Evolutionary conservation across 495 filamentous ascomycete genomes (phyloP).

Genomic region (Neurospora sp.): DNA sequence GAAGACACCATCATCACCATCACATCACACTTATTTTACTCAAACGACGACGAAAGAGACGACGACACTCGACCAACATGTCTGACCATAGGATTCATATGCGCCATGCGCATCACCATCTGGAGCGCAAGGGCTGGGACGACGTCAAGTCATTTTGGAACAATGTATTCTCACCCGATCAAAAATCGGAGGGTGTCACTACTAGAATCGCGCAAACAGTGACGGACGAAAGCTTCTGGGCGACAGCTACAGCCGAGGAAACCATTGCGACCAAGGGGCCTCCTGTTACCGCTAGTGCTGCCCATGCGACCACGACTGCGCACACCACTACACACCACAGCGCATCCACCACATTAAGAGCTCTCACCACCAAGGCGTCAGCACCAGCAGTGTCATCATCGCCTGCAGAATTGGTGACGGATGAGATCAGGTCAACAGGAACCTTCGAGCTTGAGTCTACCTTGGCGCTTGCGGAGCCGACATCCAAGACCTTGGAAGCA

Average conservation of each 20-base stretch:
- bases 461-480: conserved; percentile 9
- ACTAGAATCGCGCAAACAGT: neutral
- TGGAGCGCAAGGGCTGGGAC: neutral
- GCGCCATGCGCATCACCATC: neutral
- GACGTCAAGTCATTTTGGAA: neutral
- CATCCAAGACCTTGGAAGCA: conserved; percentile 9
- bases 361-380: neutral
- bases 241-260: neutral
- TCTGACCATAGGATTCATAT: neutral
- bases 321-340: neutral
- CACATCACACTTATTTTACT: neutral
- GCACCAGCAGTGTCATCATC: neutral
- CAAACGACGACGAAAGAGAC: neutral
- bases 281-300: neutral
- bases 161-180: neutral
- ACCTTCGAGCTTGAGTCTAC: neutral
- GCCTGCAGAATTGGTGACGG: neutral
- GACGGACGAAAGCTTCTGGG: neutral
- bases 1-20: neutral
- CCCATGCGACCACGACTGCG: neutral
- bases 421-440: neutral
- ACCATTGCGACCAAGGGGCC: neutral
- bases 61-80: neutral
- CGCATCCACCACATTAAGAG: neutral
- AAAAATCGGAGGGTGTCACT: neutral